Conservation (phyloP, 176 grass and related monocot species). For the Phyllostachys edulis region DNA sequence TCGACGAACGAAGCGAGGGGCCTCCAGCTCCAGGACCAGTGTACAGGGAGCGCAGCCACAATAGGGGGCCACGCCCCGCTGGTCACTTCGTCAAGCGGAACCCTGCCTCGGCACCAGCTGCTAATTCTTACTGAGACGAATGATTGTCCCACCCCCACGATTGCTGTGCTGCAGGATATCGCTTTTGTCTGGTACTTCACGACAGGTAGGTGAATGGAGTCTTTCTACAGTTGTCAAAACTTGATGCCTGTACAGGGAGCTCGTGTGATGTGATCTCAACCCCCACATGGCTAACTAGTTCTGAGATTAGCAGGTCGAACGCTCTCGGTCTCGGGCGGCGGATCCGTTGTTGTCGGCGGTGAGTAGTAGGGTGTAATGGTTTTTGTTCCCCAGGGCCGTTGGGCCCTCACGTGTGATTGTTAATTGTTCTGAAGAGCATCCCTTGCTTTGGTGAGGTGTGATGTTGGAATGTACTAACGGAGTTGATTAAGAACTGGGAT, state of each 20-base stretch:
- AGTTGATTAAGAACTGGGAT: slow-evolving; percentile 33
- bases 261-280: not conserved
- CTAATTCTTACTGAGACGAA: slow-evolving; percentile 39
- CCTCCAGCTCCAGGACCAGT: slow-evolving; percentile 23
- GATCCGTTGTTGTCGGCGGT: not conserved
- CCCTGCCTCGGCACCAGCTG: not conserved
- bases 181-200: not conserved
- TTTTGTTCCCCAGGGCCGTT: slow-evolving; percentile 31
- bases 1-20: slow-evolving; percentile 24
- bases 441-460: slow-evolving; percentile 38
- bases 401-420: slow-evolving; percentile 27
- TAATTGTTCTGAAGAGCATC: slow-evolving; percentile 28
- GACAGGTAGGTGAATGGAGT: slow-evolving; percentile 6
- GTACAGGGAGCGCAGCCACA: slow-evolving; percentile 40
- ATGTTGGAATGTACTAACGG: slow-evolving; percentile 44
- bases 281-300: slow-evolving; percentile 17
- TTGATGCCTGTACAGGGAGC: slow-evolving; percentile 7
- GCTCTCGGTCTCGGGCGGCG: not conserved
- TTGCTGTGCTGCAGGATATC: slow-evolving; percentile 1
- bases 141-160: slow-evolving; percentile 13
- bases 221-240: not conserved
- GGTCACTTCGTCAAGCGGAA: slow-evolving; percentile 50
- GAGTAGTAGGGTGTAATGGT: slow-evolving; percentile 40
- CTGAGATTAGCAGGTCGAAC: slow-evolving; percentile 29
- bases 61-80: slow-evolving; percentile 13